These are phyloP conservation scores for Ceratocystis colombiana DNA, from an alignment of 2,329 filamentous ascomycete genomes.

Conservation along the genomic window DNA sequence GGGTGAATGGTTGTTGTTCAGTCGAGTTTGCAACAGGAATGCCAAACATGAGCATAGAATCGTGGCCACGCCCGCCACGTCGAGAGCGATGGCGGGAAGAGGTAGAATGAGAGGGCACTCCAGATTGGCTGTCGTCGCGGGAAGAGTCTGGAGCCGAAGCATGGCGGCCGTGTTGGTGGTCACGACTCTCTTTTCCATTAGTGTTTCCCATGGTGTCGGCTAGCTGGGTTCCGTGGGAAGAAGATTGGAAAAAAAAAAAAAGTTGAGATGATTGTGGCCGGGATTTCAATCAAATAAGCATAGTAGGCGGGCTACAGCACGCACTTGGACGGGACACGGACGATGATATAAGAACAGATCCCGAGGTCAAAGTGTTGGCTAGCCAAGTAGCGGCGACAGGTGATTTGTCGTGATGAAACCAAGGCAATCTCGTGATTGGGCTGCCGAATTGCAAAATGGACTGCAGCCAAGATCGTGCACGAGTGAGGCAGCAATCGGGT, in stretches of 20 bases:
- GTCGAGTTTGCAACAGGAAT: not conserved
- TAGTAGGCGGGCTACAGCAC: not conserved
- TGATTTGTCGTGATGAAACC: not conserved
- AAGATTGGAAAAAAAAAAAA: conserved; percentile 7
- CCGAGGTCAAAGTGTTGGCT: conserved; percentile 4
- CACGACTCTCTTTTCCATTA: conserved; percentile 36
- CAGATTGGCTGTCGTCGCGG: conserved; percentile 26
- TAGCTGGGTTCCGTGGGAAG: conserved; percentile 11
- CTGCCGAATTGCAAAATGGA: not conserved
- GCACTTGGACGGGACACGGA: not conserved
- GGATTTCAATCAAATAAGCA: not conserved
- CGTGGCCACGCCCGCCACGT: conserved; percentile 32
- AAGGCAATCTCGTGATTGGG: not conserved
- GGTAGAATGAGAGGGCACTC: conserved; percentile 35
- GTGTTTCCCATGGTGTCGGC: conserved; percentile 34
- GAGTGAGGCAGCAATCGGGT: not conserved
- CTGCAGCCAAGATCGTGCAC: not conserved
- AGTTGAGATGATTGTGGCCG: not conserved
- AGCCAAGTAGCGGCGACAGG: not conserved
- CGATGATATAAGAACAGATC: not conserved
- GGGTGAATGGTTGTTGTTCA: conserved; percentile 43
- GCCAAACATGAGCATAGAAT: conserved; percentile 18
- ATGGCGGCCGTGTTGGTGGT: conserved; percentile 23
- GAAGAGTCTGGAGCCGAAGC: conserved; percentile 5
- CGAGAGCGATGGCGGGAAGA: conserved; percentile 28